Conservation (phyloP, 805 yeast genomes). For the Zygotorulaspora florentina region DNA sequence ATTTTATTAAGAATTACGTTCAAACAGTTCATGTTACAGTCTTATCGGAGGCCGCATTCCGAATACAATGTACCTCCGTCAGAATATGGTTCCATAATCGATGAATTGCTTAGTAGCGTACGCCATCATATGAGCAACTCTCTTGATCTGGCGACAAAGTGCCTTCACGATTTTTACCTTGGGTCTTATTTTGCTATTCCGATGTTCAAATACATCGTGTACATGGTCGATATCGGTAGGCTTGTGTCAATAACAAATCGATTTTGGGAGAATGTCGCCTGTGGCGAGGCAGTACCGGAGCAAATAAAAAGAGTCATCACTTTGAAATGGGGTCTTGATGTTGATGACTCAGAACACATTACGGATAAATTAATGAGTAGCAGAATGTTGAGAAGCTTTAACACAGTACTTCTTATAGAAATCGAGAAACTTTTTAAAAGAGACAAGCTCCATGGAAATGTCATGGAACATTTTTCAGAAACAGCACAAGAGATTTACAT, state of each 20-base stretch:
- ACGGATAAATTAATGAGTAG: conserved; percentile 12
- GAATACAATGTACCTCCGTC: neutral
- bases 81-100: neutral
- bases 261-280: neutral
- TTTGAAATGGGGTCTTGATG: conserved; percentile 24
- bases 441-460: neutral
- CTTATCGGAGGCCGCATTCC: neutral
- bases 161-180: conserved; percentile 8
- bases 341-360: conserved; percentile 10
- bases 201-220: conserved; percentile 15
- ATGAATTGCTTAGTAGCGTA: neutral
- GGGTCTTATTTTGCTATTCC: conserved; percentile 14
- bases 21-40: conserved; percentile 6
- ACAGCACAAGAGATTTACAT: neutral
- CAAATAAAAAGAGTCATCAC: conserved; percentile 12
- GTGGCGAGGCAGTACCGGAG: conserved; percentile 1
- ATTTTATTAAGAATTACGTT: conserved; percentile 13
- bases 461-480: neutral
- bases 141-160: neutral
- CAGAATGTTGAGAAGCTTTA: neutral
- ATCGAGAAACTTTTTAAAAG: neutral
- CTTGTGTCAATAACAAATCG: conserved; percentile 7
- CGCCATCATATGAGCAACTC: neutral
- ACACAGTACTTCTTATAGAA: neutral
- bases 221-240: conserved; percentile 12